These are phyloP conservation scores for Karstenula rhodostoma DNA, from an alignment of 2,329 filamentous ascomycete species.

Conservation along the genomic window DNA sequence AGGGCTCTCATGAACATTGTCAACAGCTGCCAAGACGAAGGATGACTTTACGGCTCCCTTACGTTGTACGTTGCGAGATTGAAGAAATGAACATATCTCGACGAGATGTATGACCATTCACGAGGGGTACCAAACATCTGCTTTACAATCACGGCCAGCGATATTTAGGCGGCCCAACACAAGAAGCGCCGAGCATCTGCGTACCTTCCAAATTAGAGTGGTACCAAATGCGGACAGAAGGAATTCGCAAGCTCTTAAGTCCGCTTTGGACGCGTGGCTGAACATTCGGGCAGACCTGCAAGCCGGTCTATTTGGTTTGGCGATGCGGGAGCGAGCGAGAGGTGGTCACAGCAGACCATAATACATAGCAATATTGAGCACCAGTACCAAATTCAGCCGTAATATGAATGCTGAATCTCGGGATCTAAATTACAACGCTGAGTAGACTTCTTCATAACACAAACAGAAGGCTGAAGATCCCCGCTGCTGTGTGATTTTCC, in stretches of 20 bases:
- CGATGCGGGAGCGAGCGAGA: background rate
- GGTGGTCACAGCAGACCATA: background rate
- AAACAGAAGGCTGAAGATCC: background rate
- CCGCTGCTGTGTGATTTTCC: background rate
- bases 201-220: background rate
- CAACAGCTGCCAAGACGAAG: background rate
- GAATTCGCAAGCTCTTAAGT: background rate
- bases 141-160: background rate
- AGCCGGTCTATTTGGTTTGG: background rate
- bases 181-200: background rate
- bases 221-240: background rate
- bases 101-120: background rate
- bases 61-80: background rate
- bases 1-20: conserved; percentile 39
- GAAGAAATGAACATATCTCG: background rate
- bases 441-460: background rate
- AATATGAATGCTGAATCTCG: background rate
- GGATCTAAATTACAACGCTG: background rate
- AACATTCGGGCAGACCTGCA: background rate
- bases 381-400: background rate
- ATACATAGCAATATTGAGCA: background rate
- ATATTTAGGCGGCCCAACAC: background rate
- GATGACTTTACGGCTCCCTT: background rate
- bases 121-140: background rate
- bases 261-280: background rate